phyloP scores from a whole-genome alignment of 352 stramenopile species.

The Saprolegnia parasitica region DNA sequence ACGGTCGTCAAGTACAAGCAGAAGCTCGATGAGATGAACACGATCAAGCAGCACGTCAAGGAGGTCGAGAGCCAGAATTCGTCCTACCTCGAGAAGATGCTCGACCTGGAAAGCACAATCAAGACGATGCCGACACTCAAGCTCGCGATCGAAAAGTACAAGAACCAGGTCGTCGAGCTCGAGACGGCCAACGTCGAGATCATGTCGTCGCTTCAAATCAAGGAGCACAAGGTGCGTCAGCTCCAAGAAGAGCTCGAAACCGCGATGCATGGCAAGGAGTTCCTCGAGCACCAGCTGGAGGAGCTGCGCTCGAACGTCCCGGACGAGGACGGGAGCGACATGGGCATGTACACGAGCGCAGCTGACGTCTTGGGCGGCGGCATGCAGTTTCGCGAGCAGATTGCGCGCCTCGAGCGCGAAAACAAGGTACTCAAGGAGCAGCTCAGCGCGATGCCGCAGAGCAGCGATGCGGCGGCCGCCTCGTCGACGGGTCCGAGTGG shows the following conservation, averaged over 20 bases:
- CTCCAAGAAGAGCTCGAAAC: slow-evolving; percentile 84
- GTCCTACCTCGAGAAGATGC: slow-evolving; percentile 76
- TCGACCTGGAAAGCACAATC: slow-evolving; percentile 81
- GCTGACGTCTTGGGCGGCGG: slow-evolving; percentile 21
- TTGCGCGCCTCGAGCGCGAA: slow-evolving; percentile 71
- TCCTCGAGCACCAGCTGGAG: slow-evolving; percentile 80
- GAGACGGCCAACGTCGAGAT: slow-evolving; percentile 77
- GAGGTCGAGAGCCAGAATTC: slow-evolving; percentile 75
- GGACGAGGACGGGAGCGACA: slow-evolving; percentile 30
- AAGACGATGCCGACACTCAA: slow-evolving; percentile 83
- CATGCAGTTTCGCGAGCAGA: slow-evolving; percentile 22
- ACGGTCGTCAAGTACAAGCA: slow-evolving; percentile 83
- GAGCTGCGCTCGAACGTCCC: slow-evolving; percentile 64
- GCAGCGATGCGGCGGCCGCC: not conserved
- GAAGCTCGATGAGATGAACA: slow-evolving; percentile 81
- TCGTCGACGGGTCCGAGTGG: slow-evolving; percentile 39
- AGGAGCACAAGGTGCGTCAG: slow-evolving; percentile 73
- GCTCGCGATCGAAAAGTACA: slow-evolving; percentile 76
- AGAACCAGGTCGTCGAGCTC: slow-evolving; percentile 85
- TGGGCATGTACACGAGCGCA: slow-evolving; percentile 23
- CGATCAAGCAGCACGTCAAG: slow-evolving; percentile 64
- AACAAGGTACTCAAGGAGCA: slow-evolving; percentile 54
- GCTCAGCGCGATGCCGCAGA: not conserved
- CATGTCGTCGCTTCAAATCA: slow-evolving; percentile 68
- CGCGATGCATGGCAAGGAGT: slow-evolving; percentile 72